These are phyloP conservation scores for Botrytis hyacinthi DNA, from an alignment of 2,329 filamentous ascomycete species.

Conservation along the genomic window DNA sequence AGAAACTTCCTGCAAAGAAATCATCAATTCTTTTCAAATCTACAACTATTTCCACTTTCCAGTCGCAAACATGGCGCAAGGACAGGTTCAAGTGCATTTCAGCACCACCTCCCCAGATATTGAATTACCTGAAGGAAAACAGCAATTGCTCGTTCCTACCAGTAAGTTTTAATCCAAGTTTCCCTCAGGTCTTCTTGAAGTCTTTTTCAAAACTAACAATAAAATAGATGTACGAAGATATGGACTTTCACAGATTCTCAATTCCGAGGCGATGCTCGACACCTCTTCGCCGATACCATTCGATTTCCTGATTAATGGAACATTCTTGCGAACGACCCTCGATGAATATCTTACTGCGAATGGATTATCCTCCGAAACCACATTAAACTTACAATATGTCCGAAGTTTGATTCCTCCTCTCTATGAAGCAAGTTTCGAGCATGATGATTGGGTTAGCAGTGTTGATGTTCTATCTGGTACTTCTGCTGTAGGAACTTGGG, in stretches of 20 bases:
- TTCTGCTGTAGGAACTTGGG: constrained; percentile 59
- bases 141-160: constrained; percentile 61
- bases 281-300: constrained; percentile 69
- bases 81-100: constrained; percentile 67
- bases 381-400: constrained; percentile 87
- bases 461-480: constrained; percentile 76
- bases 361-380: constrained; percentile 85
- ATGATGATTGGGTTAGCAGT: constrained; percentile 93
- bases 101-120: constrained; percentile 61
- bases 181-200: not conserved
- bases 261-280: constrained; percentile 69
- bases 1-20: constrained; percentile 10
- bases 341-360: constrained; percentile 86
- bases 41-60: not conserved
- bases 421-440: constrained; percentile 88
- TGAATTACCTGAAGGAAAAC: constrained; percentile 60
- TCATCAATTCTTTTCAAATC: not conserved
- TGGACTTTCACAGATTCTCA: constrained; percentile 68
- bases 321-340: constrained; percentile 83
- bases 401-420: constrained; percentile 85
- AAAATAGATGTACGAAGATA: constrained; percentile 64
- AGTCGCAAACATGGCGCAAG: constrained; percentile 21
- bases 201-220: not conserved
- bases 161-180: constrained; percentile 42
- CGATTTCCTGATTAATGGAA: constrained; percentile 94